These are phyloP conservation scores for Saccharomyces pastorianus DNA, from an alignment of 1,139 yeast genomes.

Conservation along the genomic window DNA sequence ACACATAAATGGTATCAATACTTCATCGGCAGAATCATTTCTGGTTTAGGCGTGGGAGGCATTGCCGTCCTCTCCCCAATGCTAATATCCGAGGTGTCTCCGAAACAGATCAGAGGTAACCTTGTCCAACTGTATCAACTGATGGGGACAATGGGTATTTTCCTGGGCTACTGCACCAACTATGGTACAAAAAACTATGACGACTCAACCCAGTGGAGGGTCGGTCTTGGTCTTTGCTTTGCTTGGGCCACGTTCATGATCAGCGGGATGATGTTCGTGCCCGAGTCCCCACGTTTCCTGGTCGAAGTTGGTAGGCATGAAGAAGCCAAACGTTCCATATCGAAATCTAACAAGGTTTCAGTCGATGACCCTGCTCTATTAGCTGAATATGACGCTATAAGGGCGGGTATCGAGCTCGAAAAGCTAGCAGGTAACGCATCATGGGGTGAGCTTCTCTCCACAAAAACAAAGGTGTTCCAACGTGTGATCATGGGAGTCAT, in stretches of 20 bases:
- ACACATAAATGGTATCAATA: constrained; percentile 39
- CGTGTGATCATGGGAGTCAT: constrained; percentile 50
- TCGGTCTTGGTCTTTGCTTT: constrained; percentile 45
- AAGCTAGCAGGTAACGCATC: constrained; percentile 31
- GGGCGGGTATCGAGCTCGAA: constrained; percentile 49
- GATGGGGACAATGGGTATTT: constrained; percentile 51
- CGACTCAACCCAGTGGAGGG: constrained; percentile 48
- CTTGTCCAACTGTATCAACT: constrained; percentile 52
- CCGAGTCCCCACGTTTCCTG: constrained; percentile 69
- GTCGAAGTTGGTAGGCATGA: constrained; percentile 44
- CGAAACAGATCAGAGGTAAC: constrained; percentile 58
- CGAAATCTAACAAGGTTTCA: constrained; percentile 39
- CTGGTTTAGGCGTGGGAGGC: constrained; percentile 56
- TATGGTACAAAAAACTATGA: constrained; percentile 42
- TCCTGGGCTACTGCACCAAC: constrained; percentile 52
- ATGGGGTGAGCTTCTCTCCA: constrained; percentile 32
- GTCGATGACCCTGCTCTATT: constrained; percentile 39
- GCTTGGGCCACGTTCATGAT: constrained; percentile 35
- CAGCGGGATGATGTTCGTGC: constrained; percentile 54
- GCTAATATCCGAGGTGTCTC: constrained; percentile 55
- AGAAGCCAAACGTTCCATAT: constrained; percentile 44
- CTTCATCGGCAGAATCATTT: constrained; percentile 50
- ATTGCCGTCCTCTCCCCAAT: constrained; percentile 51
- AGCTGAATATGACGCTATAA: constrained; percentile 50
- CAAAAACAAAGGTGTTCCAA: constrained; percentile 37